These are phyloP conservation scores for Macrocystidia cucumis DNA, from an alignment of 1,284 basidiomycete genomes.

Conservation along the genomic window DNA sequence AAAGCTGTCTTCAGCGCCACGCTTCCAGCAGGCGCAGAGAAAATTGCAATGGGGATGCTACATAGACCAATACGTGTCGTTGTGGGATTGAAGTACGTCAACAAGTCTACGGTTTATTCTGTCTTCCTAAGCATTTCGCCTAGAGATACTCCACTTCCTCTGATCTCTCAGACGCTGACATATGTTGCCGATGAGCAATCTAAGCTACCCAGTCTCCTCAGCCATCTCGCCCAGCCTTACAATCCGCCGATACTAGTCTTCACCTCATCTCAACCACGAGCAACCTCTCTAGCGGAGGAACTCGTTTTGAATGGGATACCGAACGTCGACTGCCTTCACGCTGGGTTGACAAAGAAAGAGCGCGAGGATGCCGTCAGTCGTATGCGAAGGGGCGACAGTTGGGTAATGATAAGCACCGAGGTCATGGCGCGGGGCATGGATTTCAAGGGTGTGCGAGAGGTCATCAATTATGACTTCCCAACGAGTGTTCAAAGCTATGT, in stretches of 20 bases:
- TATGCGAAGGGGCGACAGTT: constrained; percentile 84
- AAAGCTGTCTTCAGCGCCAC: constrained; percentile 95
- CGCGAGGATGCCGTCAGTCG: constrained; percentile 79
- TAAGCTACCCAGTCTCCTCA: constrained; percentile 81
- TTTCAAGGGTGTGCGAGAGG: constrained; percentile 90
- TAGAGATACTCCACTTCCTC: constrained; percentile 82
- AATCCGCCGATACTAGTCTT: constrained; percentile 93
- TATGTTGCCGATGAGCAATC: constrained; percentile 93
- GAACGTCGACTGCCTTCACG: constrained; percentile 90
- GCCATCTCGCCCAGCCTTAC: constrained; percentile 78
- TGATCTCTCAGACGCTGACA: constrained; percentile 81
- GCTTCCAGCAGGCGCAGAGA: constrained; percentile 84
- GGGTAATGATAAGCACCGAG: constrained; percentile 92
- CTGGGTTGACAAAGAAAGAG: constrained; percentile 80
- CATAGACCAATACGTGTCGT: constrained; percentile 82
- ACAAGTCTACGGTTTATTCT: constrained; percentile 5
- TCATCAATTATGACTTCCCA: constrained; percentile 97
- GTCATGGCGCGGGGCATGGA: constrained; percentile 97
- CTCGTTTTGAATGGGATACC: constrained; percentile 78
- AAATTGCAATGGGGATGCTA: constrained; percentile 81
- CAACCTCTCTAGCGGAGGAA: constrained; percentile 85
- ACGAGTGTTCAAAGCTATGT: constrained; percentile 92
- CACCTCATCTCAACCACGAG: constrained; percentile 88
- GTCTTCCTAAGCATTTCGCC: constrained; percentile 5
- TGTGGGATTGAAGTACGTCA: constrained; percentile 84